Evolutionary conservation across 2,329 filamentous ascomycete species (phyloP), one percentile per base, ranked within the genome.

Genomic region (Fusarium brachygibbosum): DNA sequence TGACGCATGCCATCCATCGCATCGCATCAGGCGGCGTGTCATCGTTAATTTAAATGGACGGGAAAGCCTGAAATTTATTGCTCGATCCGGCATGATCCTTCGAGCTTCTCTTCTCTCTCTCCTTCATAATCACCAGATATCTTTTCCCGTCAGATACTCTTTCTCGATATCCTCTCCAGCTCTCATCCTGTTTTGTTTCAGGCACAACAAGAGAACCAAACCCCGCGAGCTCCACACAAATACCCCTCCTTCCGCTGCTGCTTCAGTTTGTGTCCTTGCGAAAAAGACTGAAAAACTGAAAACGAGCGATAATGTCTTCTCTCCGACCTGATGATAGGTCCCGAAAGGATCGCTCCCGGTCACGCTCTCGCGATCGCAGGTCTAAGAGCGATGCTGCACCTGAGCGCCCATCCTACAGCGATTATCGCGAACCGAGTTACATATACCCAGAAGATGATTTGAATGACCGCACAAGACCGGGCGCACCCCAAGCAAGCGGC

Each of bases 301-400:
- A 46, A 19, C 29, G 23, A 23, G 44, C 56, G 53, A 71, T 61
- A 72, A 88, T 88, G 86, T 87, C 86, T 70, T 87, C 86, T 70
- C 79, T 87, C 44, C 79, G 81, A 57, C 82, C 86, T 54, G 83
- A 84, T 61, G 82, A 83, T 58, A 75, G 76, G 60, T 76, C 78
- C 49, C 80, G 81, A 45, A 82, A 82, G 55, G 82, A 79, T 49
- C 84, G 84, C 54, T 84, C 85, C 52, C 80, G 82, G 53, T 87
- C 86, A 79, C 46, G 80, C 76, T 74, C 82, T 78, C 76, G 78
- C 63, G 77, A 78, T 58, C 74, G 75, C 31, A 78, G 78, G 45
- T 66, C 75, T n/a, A 75, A 66, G 48, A 76, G 77, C 35, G 75
- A 78, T 14, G 61, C 70, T 9, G 75, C 76, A 57, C 75, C 75